These are phyloP conservation scores for Colletotrichum tabaci DNA, from an alignment of 2,329 filamentous ascomycete species.

Conservation along the genomic window DNA sequence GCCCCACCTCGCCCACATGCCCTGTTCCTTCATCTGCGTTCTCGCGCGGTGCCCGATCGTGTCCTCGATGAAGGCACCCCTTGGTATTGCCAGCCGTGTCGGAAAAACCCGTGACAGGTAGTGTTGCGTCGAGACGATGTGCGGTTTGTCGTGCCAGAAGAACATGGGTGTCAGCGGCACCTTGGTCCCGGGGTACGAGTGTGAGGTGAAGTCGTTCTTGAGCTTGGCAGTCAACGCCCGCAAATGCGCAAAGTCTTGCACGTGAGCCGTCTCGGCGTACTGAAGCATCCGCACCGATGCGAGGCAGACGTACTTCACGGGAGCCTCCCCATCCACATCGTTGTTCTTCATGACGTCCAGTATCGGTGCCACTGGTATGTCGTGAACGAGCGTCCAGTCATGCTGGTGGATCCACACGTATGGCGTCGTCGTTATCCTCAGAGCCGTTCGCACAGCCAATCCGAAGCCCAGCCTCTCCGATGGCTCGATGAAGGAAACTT, in stretches of 20 bases:
- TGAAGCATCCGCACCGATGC: slow-evolving; percentile 66
- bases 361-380: slow-evolving; percentile 61
- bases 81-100: slow-evolving; percentile 62
- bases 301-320: slow-evolving; percentile 68
- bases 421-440: slow-evolving; percentile 62
- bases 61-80: slow-evolving; percentile 71
- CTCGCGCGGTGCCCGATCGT: slow-evolving; percentile 68
- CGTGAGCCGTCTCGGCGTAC: slow-evolving; percentile 65
- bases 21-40: slow-evolving; percentile 68
- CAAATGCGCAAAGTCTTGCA: slow-evolving; percentile 58
- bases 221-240: slow-evolving; percentile 58
- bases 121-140: slow-evolving; percentile 64
- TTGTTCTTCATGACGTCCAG: slow-evolving; percentile 62
- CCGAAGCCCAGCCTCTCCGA: slow-evolving; percentile 65
- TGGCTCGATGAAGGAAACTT: slow-evolving; percentile 66
- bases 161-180: slow-evolving; percentile 69
- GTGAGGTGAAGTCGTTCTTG: slow-evolving; percentile 56
- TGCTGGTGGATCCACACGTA: slow-evolving; percentile 73
- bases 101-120: slow-evolving; percentile 67
- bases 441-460: slow-evolving; percentile 66
- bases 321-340: slow-evolving; percentile 47
- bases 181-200: slow-evolving; percentile 17
- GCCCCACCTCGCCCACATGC: slow-evolving; percentile 66
- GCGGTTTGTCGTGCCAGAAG: slow-evolving; percentile 73
- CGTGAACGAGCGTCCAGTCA: slow-evolving; percentile 65